Evolutionary conservation across 78 protist species (phyloP).

Genomic region (Emiliania huxleyi): DNA sequence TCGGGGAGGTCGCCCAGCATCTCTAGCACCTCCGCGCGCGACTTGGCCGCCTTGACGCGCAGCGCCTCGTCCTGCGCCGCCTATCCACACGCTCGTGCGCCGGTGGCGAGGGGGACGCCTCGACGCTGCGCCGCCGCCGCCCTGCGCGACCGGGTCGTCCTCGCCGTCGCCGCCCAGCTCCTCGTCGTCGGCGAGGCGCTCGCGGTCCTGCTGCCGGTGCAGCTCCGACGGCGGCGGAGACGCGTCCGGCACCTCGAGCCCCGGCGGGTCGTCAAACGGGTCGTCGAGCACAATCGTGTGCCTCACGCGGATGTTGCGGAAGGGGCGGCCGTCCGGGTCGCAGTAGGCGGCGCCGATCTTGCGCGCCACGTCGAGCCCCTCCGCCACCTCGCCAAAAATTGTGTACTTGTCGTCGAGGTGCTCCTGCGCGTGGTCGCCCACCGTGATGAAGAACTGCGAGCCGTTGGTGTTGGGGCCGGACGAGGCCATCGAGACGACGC

Average conservation of each 20-base stretch:
- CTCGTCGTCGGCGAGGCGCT: constrained; percentile 50
- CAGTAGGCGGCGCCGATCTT: constrained; percentile 21
- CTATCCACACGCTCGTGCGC: too few relatives aligned
- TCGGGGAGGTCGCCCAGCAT: constrained; percentile 61
- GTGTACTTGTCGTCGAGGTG: constrained; percentile 87
- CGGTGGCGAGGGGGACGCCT: too few relatives aligned
- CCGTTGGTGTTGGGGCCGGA: constrained; percentile 53
- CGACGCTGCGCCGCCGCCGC: too few relatives aligned
- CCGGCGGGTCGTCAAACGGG: constrained; percentile 86
- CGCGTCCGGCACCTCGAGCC: background rate
- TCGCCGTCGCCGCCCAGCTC: background rate
- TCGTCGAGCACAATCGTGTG: constrained; percentile 93
- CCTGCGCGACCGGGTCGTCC: background rate
- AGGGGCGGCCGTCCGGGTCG: constrained; percentile 78
- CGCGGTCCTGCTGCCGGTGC: constrained; percentile 2
- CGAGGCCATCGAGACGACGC: constrained; percentile 60
- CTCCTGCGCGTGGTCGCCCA: constrained; percentile 38
- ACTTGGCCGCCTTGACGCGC: constrained; percentile 56
- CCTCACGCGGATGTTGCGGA: constrained; percentile 71
- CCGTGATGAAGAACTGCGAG: constrained; percentile 88
- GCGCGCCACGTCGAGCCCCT: constrained; percentile 77
- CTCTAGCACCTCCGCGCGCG: constrained; percentile 76
- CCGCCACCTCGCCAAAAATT: constrained; percentile 89
- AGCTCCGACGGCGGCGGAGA: background rate
- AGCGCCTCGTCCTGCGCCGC: constrained; percentile 57